These are phyloP conservation scores for Podosphaera fusca DNA, from an alignment of 2,329 filamentous ascomycete species.

Conservation along the genomic window DNA sequence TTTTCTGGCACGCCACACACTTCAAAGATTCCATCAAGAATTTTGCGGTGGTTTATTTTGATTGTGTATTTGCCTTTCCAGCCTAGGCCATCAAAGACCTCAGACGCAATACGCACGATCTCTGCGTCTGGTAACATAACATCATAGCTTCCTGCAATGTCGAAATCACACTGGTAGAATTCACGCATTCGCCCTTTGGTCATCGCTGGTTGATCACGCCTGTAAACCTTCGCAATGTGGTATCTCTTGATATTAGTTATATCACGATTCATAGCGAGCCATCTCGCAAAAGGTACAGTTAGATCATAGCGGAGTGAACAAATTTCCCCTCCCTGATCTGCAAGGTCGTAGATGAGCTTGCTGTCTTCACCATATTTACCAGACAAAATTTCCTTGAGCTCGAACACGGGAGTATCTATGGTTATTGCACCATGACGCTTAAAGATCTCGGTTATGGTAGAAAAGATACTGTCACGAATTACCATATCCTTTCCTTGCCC, in stretches of 20 bases:
- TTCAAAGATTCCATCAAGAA: conserved; percentile 77
- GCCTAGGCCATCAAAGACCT: conserved; percentile 63
- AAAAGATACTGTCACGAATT: conserved; percentile 60
- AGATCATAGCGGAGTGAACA: conserved; percentile 71
- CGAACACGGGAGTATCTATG: conserved; percentile 67
- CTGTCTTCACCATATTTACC: conserved; percentile 86
- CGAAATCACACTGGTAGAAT: conserved; percentile 95
- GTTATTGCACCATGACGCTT: conserved; percentile 62
- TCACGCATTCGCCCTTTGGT: conserved; percentile 84
- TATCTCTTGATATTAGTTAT: conserved; percentile 77
- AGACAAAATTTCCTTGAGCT: conserved; percentile 64
- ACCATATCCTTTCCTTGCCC: conserved; percentile 57
- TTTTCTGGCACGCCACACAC: conserved; percentile 73
- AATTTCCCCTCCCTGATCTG: conserved; percentile 70
- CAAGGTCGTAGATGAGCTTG: conserved; percentile 76
- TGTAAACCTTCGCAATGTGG: conserved; percentile 83
- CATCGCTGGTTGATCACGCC: conserved; percentile 62
- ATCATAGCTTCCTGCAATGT: conserved; percentile 75
- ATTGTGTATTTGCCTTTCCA: conserved; percentile 48
- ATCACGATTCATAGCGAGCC: conserved; percentile 66
- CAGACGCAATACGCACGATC: conserved; percentile 60
- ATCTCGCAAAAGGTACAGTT: conserved; percentile 77
- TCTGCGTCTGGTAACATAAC: conserved; percentile 84
- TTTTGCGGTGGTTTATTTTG: conserved; percentile 88
- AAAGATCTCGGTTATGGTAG: conserved; percentile 53